Evolutionary conservation across 2,329 filamentous ascomycete genomes (phyloP).

Genomic region (Drechslerella dactyloides): DNA sequence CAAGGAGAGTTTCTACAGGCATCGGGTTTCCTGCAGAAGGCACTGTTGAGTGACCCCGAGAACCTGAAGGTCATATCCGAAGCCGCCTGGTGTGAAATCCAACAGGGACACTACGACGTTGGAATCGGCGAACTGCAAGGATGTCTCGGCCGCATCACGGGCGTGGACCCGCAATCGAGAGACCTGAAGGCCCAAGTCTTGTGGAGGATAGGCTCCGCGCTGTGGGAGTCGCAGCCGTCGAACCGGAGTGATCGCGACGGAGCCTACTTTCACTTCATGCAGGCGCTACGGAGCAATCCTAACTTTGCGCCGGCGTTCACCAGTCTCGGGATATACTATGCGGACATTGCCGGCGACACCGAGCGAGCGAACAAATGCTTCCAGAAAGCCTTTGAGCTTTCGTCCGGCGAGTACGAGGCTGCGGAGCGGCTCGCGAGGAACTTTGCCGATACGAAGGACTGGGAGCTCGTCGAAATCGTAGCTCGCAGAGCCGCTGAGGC

Average conservation of each 20-base stretch:
- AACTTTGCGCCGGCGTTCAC: conserved; percentile 92
- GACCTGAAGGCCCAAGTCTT: conserved; percentile 84
- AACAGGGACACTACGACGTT: conserved; percentile 74
- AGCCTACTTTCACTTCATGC: conserved; percentile 82
- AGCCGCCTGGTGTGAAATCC: conserved; percentile 87
- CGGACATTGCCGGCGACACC: conserved; percentile 86
- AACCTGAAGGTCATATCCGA: conserved; percentile 85
- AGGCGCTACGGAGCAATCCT: conserved; percentile 81
- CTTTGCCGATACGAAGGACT: conserved; percentile 89
- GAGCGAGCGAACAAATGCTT: conserved; percentile 89
- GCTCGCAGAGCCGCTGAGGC: conserved; percentile 90
- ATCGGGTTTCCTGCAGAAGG: conserved; percentile 77
- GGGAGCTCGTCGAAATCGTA: conserved; percentile 94
- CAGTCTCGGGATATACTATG: conserved; percentile 85
- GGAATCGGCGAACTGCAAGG: conserved; percentile 74
- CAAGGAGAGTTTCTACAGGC: conserved; percentile 86
- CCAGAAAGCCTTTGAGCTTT: conserved; percentile 93
- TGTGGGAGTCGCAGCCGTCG: conserved; percentile 54
- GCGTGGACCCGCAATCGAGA: conserved; percentile 66
- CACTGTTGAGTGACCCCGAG: conserved; percentile 72
- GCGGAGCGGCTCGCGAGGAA: conserved; percentile 83
- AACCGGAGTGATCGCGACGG: conserved; percentile 75
- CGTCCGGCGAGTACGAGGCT: conserved; percentile 80
- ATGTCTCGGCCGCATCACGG: conserved; percentile 70
- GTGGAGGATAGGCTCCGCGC: conserved; percentile 69